Percentiles rank a stretch among this genome's conserved stretches.
phyloP scores from a whole-genome alignment of 495 filamentous ascomycete species.

The Aspergillus egyptiacus region DNA sequence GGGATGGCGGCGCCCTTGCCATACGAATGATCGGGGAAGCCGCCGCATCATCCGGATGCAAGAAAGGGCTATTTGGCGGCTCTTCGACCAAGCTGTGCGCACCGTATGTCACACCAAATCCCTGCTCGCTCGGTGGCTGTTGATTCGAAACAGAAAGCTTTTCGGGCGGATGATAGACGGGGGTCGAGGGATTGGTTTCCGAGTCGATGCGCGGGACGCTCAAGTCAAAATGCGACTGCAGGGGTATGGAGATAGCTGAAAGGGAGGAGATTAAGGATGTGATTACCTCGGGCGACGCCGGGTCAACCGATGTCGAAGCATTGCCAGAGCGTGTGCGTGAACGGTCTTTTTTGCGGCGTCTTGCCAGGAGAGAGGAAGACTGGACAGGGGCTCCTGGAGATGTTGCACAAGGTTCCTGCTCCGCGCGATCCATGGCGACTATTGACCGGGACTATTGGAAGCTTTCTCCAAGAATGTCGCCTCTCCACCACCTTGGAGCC shows the following conservation, averaged over 20 bases:
- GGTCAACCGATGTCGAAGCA: constrained; percentile 28
- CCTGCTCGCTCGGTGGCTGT: constrained; percentile 32
- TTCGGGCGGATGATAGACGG: constrained; percentile 35
- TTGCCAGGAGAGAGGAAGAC: constrained; percentile 23
- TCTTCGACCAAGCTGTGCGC: constrained; percentile 42
- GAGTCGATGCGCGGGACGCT: constrained; percentile 46
- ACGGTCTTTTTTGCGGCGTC: constrained; percentile 39
- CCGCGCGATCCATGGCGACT: constrained; percentile 36
- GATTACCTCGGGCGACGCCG: constrained; percentile 88
- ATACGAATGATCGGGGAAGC: constrained; percentile 80
- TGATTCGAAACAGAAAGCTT: constrained; percentile 25
- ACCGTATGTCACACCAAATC: constrained; percentile 69
- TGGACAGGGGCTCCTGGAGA: constrained; percentile 29
- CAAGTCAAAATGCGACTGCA: constrained; percentile 64
- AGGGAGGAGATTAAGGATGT: constrained; percentile 89
- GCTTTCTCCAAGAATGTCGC: constrained; percentile 8
- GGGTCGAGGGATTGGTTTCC: constrained; percentile 43
- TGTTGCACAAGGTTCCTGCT: constrained; percentile 19
- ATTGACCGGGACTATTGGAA: constrained; percentile 16
- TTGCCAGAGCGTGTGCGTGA: constrained; percentile 27
- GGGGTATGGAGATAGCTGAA: constrained; percentile 73
- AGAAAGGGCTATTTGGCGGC: constrained; percentile 32
- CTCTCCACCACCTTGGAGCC: constrained; percentile 6
- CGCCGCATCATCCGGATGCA: constrained; percentile 71
- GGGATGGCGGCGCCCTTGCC: constrained; percentile 74